Evolutionary conservation across 768 basidiomycete species (phyloP).

Genomic region (Mycena crocata): DNA sequence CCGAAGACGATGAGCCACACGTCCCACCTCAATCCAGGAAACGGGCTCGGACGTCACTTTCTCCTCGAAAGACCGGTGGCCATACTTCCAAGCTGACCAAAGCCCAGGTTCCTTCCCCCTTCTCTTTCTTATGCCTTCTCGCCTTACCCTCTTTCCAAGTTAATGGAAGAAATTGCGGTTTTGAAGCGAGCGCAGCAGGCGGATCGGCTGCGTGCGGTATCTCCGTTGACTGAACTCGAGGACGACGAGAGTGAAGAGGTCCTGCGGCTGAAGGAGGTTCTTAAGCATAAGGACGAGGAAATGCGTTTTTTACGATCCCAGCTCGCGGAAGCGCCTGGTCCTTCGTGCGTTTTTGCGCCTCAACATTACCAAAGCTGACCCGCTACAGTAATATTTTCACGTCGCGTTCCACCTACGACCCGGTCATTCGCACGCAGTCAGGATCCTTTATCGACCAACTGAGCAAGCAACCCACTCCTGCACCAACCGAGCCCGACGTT

Average conservation of each 20-base stretch:
- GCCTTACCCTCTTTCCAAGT: constrained; percentile 37
- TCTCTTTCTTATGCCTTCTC: constrained; percentile 3
- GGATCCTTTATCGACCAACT: constrained; percentile 59
- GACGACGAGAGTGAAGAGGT: constrained; percentile 44
- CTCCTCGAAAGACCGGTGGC: constrained; percentile 31
- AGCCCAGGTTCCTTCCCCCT: constrained; percentile 48
- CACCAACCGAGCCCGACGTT: constrained; percentile 49
- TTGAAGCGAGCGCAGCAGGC: constrained; percentile 39
- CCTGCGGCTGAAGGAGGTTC: constrained; percentile 40
- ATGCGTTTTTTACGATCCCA: constrained; percentile 42
- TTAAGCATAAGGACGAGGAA: constrained; percentile 42
- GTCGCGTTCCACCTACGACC: constrained; percentile 13
- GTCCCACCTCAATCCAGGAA: constrained; percentile 31
- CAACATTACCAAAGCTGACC: not conserved
- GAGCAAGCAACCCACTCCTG: constrained; percentile 64
- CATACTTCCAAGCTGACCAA: constrained; percentile 52
- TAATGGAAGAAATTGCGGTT: constrained; percentile 42
- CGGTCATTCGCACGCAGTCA: constrained; percentile 55
- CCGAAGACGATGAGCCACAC: constrained; percentile 22
- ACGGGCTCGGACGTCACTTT: constrained; percentile 35
- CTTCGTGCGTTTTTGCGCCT: constrained; percentile 12
- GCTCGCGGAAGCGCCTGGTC: constrained; percentile 28
- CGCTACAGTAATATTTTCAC: constrained; percentile 18
- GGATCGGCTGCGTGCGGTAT: constrained; percentile 39
- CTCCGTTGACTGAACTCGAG: constrained; percentile 48